phyloP scores from a whole-genome alignment of 805 yeast genomes.

The Lipomyces starkeyi region DNA sequence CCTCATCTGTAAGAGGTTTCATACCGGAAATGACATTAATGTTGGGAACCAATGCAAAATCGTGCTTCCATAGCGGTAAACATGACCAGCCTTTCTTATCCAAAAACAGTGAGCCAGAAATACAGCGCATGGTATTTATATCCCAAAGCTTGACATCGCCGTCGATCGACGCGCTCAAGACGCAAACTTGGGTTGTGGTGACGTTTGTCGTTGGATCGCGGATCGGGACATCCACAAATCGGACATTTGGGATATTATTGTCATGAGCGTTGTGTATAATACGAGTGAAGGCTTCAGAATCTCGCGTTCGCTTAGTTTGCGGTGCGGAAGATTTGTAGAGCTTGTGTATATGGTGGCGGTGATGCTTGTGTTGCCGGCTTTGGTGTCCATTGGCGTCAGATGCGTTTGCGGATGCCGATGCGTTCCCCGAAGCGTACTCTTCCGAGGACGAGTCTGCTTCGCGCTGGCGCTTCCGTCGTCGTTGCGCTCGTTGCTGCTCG shows the following conservation, averaged over 20 bases:
- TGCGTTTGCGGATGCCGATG: background rate
- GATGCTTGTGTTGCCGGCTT: background rate
- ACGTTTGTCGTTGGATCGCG: background rate
- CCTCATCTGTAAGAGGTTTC: background rate
- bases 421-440: background rate
- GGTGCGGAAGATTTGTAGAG: slow-evolving; percentile 8
- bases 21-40: slow-evolving; percentile 16
- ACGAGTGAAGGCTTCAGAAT: slow-evolving; percentile 13
- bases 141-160: slow-evolving; percentile 48
- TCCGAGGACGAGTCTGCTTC: background rate
- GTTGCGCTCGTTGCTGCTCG: background rate
- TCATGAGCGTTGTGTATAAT: slow-evolving; percentile 29
- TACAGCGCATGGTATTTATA: slow-evolving; percentile 37
- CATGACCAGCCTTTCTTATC: slow-evolving; percentile 33
- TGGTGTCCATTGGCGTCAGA: background rate
- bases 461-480: slow-evolving; percentile 7
- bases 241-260: slow-evolving; percentile 30
- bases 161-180: slow-evolving; percentile 29
- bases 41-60: slow-evolving; percentile 15
- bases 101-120: slow-evolving; percentile 20
- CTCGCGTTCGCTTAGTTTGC: slow-evolving; percentile 8
- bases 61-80: slow-evolving; percentile 17
- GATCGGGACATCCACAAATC: slow-evolving; percentile 24
- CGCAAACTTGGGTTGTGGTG: slow-evolving; percentile 17
- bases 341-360: background rate